A percentile compares a stretch with the other conserved stretches of the same genome.
Evolutionary conservation across 2,329 filamentous ascomycete genomes (phyloP).

Genomic region (Aspergillus proliferans): DNA sequence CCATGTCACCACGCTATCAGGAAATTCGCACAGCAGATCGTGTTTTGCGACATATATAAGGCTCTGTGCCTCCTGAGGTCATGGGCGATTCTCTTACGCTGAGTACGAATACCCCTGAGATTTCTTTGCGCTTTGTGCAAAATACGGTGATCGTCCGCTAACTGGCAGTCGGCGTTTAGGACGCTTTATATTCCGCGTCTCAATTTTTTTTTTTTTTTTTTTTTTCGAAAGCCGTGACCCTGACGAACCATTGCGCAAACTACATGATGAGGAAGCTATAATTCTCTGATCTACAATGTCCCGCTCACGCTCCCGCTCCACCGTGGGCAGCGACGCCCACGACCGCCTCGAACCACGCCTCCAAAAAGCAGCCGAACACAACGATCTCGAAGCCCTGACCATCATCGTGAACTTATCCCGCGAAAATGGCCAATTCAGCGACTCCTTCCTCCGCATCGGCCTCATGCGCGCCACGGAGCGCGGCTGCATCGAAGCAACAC

Average conservation of each 20-base stretch:
- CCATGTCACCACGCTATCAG: background rate
- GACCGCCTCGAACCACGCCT: constrained; percentile 38
- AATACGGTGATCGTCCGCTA: too few species aligned
- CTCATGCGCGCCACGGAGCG: constrained; percentile 38
- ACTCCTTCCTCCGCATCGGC: constrained; percentile 34
- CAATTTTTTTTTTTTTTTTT: too few species aligned
- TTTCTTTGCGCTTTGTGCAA: too few species aligned
- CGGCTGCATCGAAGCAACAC: constrained; percentile 24
- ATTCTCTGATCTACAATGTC: constrained; percentile 12
- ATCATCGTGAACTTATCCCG: constrained; percentile 27
- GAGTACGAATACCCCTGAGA: too few species aligned
- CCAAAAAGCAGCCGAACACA: constrained; percentile 34
- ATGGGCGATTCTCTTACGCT: too few species aligned
- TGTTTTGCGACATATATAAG: background rate
- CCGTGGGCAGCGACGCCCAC: constrained; percentile 28
- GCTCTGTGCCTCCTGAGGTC: background rate
- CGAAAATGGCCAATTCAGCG: constrained; percentile 30
- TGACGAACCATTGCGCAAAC: background rate
- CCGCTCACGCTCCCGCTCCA: constrained; percentile 27
- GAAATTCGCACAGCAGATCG: background rate
- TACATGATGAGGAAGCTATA: background rate
- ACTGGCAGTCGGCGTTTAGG: too few species aligned
- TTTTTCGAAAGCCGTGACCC: too few species aligned
- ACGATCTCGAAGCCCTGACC: constrained; percentile 28
- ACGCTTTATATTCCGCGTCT: too few species aligned